Conservation (phyloP, 352 stramenopile species). For the Globisporangium solare region DNA sequence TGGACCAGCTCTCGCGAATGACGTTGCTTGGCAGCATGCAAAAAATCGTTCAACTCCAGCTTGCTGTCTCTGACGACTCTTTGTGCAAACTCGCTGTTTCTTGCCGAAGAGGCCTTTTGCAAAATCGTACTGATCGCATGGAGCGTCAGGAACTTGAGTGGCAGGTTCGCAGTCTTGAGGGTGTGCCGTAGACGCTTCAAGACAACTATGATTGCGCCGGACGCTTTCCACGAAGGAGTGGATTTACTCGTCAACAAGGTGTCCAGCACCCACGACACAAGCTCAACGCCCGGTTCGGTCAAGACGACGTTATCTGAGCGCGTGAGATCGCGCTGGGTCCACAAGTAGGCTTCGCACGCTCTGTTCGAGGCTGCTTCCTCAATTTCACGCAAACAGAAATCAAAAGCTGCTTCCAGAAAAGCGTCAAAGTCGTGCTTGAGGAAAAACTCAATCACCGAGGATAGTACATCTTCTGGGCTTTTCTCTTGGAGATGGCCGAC, state of each 20-base stretch:
- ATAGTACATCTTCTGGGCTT: constrained; percentile 7
- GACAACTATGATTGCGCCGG: constrained; percentile 6
- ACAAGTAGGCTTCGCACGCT: constrained; percentile 59
- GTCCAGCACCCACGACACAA: constrained; percentile 65
- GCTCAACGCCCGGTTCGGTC: constrained; percentile 72
- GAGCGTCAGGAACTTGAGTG: constrained; percentile 56
- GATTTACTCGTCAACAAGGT: constrained; percentile 21
- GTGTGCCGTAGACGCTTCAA: constrained; percentile 26
- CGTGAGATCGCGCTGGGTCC: constrained; percentile 67
- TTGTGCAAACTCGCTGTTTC: not conserved
- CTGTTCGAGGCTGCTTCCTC: constrained; percentile 46
- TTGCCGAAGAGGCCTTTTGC: constrained; percentile 1
- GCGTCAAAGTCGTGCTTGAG: constrained; percentile 3
- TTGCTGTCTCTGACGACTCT: constrained; percentile 14
- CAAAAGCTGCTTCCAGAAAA: constrained; percentile 27
- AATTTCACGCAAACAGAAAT: constrained; percentile 56
- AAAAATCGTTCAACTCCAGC: constrained; percentile 28
- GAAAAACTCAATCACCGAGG: not conserved
- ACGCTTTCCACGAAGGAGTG: constrained; percentile 1
- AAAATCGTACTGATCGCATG: constrained; percentile 48
- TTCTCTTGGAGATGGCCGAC: constrained; percentile 6
- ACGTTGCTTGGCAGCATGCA: constrained; percentile 41
- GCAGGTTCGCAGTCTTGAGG: constrained; percentile 45
- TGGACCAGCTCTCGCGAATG: constrained; percentile 55
- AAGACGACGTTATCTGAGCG: constrained; percentile 39